Base-by-base conservation (phyloP, 495 filamentous ascomycete genomes). In the Monascus purpureus region DNA sequence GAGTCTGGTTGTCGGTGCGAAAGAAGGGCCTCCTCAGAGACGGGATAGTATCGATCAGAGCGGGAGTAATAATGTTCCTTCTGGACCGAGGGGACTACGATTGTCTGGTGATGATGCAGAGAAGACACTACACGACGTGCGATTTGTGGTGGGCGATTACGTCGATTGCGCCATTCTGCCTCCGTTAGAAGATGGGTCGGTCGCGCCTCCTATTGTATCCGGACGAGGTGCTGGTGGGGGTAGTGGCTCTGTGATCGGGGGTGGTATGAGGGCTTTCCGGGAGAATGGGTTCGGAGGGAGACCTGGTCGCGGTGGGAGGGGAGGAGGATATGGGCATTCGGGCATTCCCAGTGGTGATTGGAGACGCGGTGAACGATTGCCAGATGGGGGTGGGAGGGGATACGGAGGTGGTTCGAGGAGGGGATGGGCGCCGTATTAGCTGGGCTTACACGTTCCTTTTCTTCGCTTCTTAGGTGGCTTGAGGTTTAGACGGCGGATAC, bases 131-230 rank as follows among this genome's bases (percentile, higher is more conserved):
- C 56, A 59, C 28, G 83, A 92, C 26, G 73, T 68, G 20, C 63
- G 72, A 16, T 93, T 94, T 42, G 77, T 95, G 17, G 75, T 87
- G 37, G 90, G 88, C 0, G 88, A 94, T 56, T 94, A 77, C 48
- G 67, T 96, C 14, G 73, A 74, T 35, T 83, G 79, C 48, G 80
- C 82, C 2, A 75, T 96, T 28, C 54, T 85, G 14, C 75, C 80
- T 26, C 83, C 88, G 11, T 52, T 75, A 46, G 57, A 67, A 26
- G 77, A 86, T 45, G 85, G 84, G 0, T 67, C 67, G n/a, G 75
- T 93, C 13, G 73, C 72, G 32, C 70, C 77, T 6, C 49, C 66
- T 8, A 59, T 53, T 36, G 53, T 45, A 39, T 50, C 45, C 35
- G 62, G 32, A 43, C 52, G 13, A 44, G 60, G 20, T 33, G 23